Evolutionary conservation across 805 yeast species (phyloP).

Genomic region (Kazachstania kunashirensis): DNA sequence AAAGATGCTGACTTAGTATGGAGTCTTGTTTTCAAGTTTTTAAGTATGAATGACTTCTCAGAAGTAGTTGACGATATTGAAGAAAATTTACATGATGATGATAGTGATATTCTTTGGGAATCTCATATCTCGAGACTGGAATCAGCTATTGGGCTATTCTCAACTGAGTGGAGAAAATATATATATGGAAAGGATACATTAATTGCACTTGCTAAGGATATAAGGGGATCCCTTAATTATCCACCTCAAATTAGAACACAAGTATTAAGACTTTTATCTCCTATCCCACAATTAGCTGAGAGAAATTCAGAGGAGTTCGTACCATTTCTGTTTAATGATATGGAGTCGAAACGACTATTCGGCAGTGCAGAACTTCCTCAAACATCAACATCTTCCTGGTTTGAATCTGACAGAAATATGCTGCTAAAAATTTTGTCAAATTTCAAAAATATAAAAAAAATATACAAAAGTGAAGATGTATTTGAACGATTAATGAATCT

Average conservation of each 20-base stretch:
- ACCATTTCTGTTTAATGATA: constrained; percentile 42
- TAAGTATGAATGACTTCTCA: constrained; percentile 17
- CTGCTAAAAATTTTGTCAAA: constrained; percentile 53
- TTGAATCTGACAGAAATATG: constrained; percentile 43
- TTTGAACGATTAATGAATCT: constrained; percentile 43
- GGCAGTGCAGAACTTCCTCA: constrained; percentile 9
- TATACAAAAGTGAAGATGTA: constrained; percentile 44
- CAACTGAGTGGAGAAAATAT: constrained; percentile 28
- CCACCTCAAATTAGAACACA: constrained; percentile 45
- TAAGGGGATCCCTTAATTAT: constrained; percentile 32
- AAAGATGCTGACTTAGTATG: constrained; percentile 43
- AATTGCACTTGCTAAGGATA: constrained; percentile 29
- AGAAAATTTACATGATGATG: constrained; percentile 7
- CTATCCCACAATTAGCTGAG: constrained; percentile 65
- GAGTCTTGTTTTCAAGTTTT: constrained; percentile 38
- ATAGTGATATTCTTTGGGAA: constrained; percentile 28
- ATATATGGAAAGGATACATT: constrained; percentile 31
- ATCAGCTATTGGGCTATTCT: constrained; percentile 31
- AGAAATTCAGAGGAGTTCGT: constrained; percentile 44
- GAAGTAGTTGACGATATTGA: constrained; percentile 15
- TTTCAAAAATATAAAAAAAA: constrained; percentile 53
- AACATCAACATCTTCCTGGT: constrained; percentile 30
- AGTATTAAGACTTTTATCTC: constrained; percentile 45
- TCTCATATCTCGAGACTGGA: constrained; percentile 39
- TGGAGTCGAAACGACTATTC: constrained; percentile 15